Base-by-base conservation (phyloP, 306 rosid species). In the Carpinus viminea region DNA sequence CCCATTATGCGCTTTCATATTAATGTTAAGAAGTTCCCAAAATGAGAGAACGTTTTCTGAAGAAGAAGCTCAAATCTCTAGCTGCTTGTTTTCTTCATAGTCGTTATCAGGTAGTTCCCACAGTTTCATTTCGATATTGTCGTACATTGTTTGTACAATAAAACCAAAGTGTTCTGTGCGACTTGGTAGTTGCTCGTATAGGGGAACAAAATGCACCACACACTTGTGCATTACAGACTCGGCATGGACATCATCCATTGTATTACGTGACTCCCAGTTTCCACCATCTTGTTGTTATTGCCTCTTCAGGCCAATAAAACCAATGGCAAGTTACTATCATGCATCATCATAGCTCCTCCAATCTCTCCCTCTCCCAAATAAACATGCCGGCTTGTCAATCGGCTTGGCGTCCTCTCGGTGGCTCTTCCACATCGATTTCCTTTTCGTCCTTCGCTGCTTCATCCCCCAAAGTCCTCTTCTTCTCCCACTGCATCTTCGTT, bases 251-350 rank as follows among this genome's bases (percentile, higher is more conserved):
- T 96, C 93, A 43, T 96, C 99, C 91, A 94, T 91, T 3, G 96
- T 91, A 88, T 96, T 97, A 61, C 81, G 74, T n/a, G 99, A 91
- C 76, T 90, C 86, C 98, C 97, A 96, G 83, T 79, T 88, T 76
- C 96, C 96, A 48, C 99, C 97, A 34, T 87, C 94, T 81, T 86
- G 89, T 77, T 74, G 85, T 73, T 87, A 24, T 94, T 74, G 99
- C 99, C 86, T 96, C 99, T 87, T 93, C 99, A 2, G 99, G 99
- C 28, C 98, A 94, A 85, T 96, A 96, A 83, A 96, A 96, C 98
- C 98, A 92, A 68, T 95, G 98, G 48, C 98, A 92, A 2, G 90
- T 84, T 72, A 95, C 87, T 92, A 85, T 87, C 80, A 91, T 13
- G 92, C 84, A 2, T 81, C 73, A 83, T 82, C 93, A 74, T 95